phyloP scores from a whole-genome alignment of 2,329 filamentous ascomycete species.

The Aureobasidium musti region DNA sequence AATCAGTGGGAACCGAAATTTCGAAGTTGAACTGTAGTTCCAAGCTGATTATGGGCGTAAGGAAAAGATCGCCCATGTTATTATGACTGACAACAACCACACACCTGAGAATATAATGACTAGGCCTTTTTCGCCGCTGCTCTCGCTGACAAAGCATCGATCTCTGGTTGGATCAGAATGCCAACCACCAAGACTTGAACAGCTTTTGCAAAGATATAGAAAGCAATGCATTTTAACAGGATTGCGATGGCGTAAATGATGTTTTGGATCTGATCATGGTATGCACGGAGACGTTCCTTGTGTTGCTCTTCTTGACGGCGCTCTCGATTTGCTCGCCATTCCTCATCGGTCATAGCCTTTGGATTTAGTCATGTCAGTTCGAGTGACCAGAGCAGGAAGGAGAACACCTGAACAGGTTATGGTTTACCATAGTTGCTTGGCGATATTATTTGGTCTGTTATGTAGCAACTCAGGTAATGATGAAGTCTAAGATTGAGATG shows the following conservation, averaged over 20 bases:
- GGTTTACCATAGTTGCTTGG: not conserved
- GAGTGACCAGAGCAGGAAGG: not conserved
- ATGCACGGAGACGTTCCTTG: not conserved
- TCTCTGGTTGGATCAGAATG: no score
- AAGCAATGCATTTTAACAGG: not conserved
- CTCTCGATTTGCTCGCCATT: not conserved
- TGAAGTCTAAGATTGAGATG: not conserved
- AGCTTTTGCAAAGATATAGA: not conserved
- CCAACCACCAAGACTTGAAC: not conserved
- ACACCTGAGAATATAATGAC: no score
- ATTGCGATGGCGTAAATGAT: not conserved
- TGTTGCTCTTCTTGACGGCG: not conserved
- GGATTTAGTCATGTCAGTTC: not conserved
- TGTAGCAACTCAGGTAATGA: no score
- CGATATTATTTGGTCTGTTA: not conserved
- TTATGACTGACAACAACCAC: no score
- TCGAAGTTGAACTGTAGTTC: no score
- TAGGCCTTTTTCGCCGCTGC: no score
- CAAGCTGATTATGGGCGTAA: no score
- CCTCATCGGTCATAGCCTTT: not conserved
- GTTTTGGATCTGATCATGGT: not conserved
- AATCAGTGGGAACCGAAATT: no score
- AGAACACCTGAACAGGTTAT: not conserved
- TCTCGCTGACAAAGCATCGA: no score
- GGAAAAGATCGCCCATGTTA: no score